Evolutionary conservation across 257 asterid genomes (phyloP).

Genomic region (Solanum lycopersicoides): DNA sequence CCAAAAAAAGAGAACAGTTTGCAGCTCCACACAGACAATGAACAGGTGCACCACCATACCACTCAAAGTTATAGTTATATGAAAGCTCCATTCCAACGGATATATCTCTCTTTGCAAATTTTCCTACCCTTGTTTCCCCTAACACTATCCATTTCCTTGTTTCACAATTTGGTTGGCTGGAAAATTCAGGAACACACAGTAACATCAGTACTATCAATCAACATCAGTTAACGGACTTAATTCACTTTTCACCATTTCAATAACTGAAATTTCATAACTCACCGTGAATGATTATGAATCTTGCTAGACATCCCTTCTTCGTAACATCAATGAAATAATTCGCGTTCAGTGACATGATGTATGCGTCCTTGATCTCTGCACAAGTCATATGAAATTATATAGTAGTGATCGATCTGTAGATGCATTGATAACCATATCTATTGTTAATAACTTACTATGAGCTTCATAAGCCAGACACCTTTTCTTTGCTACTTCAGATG

Average conservation of each 20-base stretch:
- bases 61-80: slow-evolving; percentile 83
- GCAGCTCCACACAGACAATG: slow-evolving; percentile 86
- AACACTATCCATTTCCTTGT: slow-evolving; percentile 92
- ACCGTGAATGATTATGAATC: neutral
- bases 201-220: neutral
- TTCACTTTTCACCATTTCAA: neutral
- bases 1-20: slow-evolving; percentile 76
- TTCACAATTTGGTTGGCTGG: slow-evolving; percentile 88
- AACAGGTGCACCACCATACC: slow-evolving; percentile 58
- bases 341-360: too few species aligned
- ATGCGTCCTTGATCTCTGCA: neutral
- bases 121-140: slow-evolving; percentile 88
- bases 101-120: slow-evolving; percentile 69
- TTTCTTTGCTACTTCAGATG: slow-evolving; percentile 54
- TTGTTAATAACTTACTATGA: slow-evolving; percentile 27
- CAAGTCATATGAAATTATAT: neutral
- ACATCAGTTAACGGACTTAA: neutral
- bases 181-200: slow-evolving; percentile 7
- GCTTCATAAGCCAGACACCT: slow-evolving; percentile 67
- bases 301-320: neutral
- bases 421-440: neutral
- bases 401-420: neutral
- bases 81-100: slow-evolving; percentile 61
- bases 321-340: neutral
- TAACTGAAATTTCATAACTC: slow-evolving; percentile 9